These are phyloP conservation scores for Baorangia bicolor DNA, from an alignment of 768 basidiomycete species.

Conservation along the genomic window DNA sequence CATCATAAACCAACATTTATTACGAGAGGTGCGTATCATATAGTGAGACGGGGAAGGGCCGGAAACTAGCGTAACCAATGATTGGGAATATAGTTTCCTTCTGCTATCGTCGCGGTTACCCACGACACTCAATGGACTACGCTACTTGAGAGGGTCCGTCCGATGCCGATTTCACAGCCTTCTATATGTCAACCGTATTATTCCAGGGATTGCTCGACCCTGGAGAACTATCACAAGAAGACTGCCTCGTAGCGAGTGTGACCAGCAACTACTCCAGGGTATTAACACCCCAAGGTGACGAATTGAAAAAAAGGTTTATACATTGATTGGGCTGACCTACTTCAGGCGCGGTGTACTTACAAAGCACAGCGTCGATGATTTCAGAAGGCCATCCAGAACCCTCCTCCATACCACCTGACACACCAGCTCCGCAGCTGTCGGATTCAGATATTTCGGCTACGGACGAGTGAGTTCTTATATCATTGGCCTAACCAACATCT, in stretches of 20 bases:
- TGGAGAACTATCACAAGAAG: neutral
- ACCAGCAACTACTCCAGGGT: neutral
- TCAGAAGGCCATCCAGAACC: too few species aligned
- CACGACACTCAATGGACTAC: slow-evolving; percentile 10
- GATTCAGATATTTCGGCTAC: too few species aligned
- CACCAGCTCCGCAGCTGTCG: too few species aligned
- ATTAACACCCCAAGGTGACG: neutral
- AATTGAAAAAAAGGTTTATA: too few species aligned
- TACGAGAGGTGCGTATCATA: neutral
- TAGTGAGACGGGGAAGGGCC: neutral
- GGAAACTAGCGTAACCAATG: neutral
- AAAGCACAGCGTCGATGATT: too few species aligned
- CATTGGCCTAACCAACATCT: too few species aligned
- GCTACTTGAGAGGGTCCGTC: slow-evolving; percentile 4
- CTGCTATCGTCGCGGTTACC: slow-evolving; percentile 7
- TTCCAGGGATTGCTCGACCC: neutral
- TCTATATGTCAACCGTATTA: neutral
- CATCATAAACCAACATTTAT: slow-evolving; percentile 6
- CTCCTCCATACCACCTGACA: too few species aligned
- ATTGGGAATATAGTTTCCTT: slow-evolving; percentile 3
- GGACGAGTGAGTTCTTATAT: too few species aligned
- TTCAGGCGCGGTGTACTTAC: neutral
- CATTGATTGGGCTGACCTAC: neutral
- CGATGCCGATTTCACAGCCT: too few species aligned
- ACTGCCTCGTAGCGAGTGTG: neutral